phyloP scores from a whole-genome alignment of 192 early-diverging fungal species.

The Rhizophagus prolifer region DNA sequence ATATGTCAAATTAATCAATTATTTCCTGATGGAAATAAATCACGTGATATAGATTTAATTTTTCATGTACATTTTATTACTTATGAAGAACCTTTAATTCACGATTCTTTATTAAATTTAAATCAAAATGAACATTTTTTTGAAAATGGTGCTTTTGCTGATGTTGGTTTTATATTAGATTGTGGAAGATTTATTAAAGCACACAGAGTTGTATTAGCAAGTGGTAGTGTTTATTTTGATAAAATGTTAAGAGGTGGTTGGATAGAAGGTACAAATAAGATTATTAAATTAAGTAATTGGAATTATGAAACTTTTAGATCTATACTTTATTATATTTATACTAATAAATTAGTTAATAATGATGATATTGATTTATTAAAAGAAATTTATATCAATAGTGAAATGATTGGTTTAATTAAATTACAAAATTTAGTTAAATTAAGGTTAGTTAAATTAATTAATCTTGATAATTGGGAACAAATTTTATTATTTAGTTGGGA shows the following conservation, averaged over 20 bases:
- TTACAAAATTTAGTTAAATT: not conserved
- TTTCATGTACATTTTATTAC: not conserved
- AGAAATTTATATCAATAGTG: slow-evolving; percentile 7
- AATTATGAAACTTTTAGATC: slow-evolving; percentile 1
- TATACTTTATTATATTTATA: slow-evolving; percentile 10
- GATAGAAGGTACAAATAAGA: not conserved
- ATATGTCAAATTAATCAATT: not conserved
- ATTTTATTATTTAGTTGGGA: slow-evolving; percentile 13
- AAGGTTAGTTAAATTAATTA: not conserved
- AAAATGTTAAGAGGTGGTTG: slow-evolving; percentile 10
- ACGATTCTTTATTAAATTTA: not conserved
- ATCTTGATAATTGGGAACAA: slow-evolving; percentile 3
- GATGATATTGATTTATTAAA: slow-evolving; percentile 3
- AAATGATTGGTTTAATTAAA: not conserved
- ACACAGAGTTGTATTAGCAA: not conserved
- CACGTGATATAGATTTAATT: not conserved
- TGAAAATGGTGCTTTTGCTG: not conserved
- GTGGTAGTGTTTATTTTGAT: slow-evolving; percentile 5
- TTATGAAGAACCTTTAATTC: not conserved
- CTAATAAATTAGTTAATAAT: not conserved
- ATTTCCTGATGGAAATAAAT: not conserved
- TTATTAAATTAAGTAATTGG: not conserved
- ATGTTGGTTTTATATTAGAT: not conserved
- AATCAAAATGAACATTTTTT: not conserved
- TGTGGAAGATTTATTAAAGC: slow-evolving; percentile 8